Percentiles rank a stretch among this genome's conserved stretches.
Conservation (phyloP, 2,329 filamentous ascomycete species). For the Xylaria sp. region DNA sequence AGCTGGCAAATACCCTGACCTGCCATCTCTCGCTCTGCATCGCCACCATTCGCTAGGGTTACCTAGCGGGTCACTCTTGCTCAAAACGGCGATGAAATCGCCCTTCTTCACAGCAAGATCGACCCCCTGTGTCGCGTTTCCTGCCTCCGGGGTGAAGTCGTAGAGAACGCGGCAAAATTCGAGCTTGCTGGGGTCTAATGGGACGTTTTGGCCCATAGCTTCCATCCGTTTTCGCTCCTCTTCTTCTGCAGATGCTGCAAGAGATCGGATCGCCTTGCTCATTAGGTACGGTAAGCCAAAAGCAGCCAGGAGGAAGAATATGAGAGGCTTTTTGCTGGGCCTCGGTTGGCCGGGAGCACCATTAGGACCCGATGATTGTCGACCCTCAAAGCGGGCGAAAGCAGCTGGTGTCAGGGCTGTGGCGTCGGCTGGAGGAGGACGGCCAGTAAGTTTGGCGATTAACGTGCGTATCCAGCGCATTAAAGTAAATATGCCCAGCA, state of each 20-base stretch:
- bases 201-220: constrained; percentile 62
- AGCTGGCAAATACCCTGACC: constrained; percentile 89
- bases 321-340: constrained; percentile 92
- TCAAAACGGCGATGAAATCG: constrained; percentile 92
- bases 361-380: constrained; percentile 63
- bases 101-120: constrained; percentile 95
- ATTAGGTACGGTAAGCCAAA: constrained; percentile 97
- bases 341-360: constrained; percentile 73
- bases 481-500: constrained; percentile 93
- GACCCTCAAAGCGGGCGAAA: constrained; percentile 89
- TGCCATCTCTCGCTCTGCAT: constrained; percentile 88
- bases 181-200: constrained; percentile 87
- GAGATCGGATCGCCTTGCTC: constrained; percentile 90
- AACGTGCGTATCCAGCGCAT: constrained; percentile 94
- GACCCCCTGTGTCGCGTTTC: constrained; percentile 72
- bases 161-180: constrained; percentile 96
- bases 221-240: constrained; percentile 74
- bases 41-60: constrained; percentile 97
- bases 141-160: constrained; percentile 87
- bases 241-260: constrained; percentile 87
- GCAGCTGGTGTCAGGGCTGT: constrained; percentile 88
- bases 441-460: constrained; percentile 91
- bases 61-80: constrained; percentile 91
- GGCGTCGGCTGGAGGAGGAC: constrained; percentile 87
- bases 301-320: constrained; percentile 94